Base-by-base conservation (phyloP, 2,329 filamentous ascomycete genomes). In the Cercospora zeae-maydis region DNA sequence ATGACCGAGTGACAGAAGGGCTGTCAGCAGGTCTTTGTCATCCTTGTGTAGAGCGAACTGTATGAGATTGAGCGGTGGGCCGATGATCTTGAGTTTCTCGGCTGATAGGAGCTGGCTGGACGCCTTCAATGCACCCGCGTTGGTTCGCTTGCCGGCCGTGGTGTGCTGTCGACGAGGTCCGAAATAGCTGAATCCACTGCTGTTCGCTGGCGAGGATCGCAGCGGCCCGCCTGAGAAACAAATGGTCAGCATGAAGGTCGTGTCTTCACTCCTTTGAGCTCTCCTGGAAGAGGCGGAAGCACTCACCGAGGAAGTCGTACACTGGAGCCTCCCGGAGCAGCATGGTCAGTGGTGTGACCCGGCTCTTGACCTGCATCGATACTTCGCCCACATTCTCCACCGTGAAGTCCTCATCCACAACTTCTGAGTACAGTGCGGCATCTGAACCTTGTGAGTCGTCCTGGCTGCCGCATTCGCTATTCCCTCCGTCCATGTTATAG, bases 321-420 rank as follows among this genome's bases (percentile, higher is more conserved):
- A 63, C 62, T 8, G 61, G 63, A 39, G 55, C 64, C 70, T 14
- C 1, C 73, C 75, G 79, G 4, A 72, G 67, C 4, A 92, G 74
- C 61, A 90, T 74, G 0, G 74, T 66, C 1, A 83, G 71, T 1
- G 91, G 87, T 36, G 80, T 81, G 8, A 82, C 76, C 14, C 80
- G 76, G 61, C 88, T 90, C 72, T 90, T 87, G 63, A 92, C 88
- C 60, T 88, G 82, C 71, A 84, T 87, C 0, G 84, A 85, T 3
- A 89, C 80, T 66, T 90, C 84, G 11, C 89, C 89, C 62, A 95
- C 82, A 68, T 91, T 86, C 14, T 95, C 89, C 58, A 93, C 83
- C 0, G 91, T 95, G 73, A 90, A 91, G 36, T 83, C 80, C 11
- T 88, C 84, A 67, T 88, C 84, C 30, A 91, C 77, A 42, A 87